A percentile compares a stretch with the other conserved stretches of the same genome.
These are phyloP conservation scores for Effrenium voratum DNA, from an alignment of 73 alveolate genomes.

Conservation along the genomic window DNA sequence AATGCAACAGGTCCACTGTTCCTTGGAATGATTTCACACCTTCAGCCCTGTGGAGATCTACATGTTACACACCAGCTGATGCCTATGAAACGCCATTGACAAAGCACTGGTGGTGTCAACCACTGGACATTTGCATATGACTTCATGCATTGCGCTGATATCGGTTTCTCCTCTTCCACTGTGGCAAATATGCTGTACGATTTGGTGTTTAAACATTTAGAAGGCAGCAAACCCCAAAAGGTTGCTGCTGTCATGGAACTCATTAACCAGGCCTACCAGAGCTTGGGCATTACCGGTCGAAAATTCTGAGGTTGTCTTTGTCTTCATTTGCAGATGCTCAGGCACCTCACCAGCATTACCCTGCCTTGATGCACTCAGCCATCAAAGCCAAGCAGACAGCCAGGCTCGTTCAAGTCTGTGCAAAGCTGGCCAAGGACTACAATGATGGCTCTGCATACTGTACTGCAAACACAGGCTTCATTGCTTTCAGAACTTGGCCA, in stretches of 20 bases:
- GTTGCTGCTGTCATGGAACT: background rate
- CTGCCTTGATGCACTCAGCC: background rate
- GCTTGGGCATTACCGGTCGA: background rate
- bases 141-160: background rate
- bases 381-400: conserved; percentile 15
- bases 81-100: background rate
- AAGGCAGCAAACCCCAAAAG: background rate
- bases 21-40: background rate
- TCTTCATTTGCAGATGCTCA: background rate
- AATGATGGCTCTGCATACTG: background rate
- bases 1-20: background rate
- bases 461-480: background rate
- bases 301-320: background rate
- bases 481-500: background rate
- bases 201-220: background rate
- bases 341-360: conserved; percentile 41
- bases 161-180: background rate
- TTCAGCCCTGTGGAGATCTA: background rate
- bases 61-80: background rate
- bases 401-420: background rate
- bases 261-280: background rate
- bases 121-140: background rate
- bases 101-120: conserved; percentile 7
- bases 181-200: background rate
- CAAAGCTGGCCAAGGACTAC: background rate